Evolutionary conservation across 1,139 yeast species (phyloP).

Genomic region (Pichia terricola): DNA sequence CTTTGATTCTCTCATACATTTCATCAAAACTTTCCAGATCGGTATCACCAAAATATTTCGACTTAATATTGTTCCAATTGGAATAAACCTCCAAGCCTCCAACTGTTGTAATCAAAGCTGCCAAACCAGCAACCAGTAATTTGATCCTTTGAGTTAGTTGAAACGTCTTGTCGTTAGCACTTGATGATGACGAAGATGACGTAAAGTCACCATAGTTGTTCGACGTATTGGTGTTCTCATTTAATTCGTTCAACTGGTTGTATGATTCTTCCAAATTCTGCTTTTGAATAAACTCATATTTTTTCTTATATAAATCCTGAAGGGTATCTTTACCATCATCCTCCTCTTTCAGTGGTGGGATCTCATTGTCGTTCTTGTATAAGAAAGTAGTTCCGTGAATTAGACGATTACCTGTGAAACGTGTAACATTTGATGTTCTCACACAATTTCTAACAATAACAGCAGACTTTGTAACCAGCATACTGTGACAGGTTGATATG

Average conservation of each 20-base stretch:
- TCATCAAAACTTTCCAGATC: conserved; percentile 23
- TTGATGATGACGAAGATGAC: neutral
- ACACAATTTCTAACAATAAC: too few relatives aligned
- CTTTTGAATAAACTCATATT: conserved; percentile 10
- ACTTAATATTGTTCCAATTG: conserved; percentile 34
- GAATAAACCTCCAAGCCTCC: conserved; percentile 33
- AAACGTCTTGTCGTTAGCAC: conserved; percentile 10
- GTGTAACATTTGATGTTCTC: too few relatives aligned
- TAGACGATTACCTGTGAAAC: too few relatives aligned
- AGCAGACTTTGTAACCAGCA: too few relatives aligned
- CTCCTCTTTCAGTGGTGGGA: neutral
- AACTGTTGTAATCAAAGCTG: conserved; percentile 27
- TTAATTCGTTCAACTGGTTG: conserved; percentile 2
- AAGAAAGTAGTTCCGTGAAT: too few relatives aligned
- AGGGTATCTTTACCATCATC: conserved; percentile 2
- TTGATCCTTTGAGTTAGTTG: conserved; percentile 19
- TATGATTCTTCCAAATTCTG: conserved; percentile 10
- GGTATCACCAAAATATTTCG: conserved; percentile 28
- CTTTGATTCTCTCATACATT: conserved; percentile 19
- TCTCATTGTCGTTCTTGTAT: neutral
- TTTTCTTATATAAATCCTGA: conserved; percentile 6
- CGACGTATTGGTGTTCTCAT: neutral
- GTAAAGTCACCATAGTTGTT: neutral
- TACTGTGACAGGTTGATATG: too few relatives aligned
- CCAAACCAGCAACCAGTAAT: conserved; percentile 18